A percentile compares a stretch with the other conserved stretches of the same genome.
Conservation (phyloP, 1,284 basidiomycete genomes). For the Apiotrichum gamsii region DNA sequence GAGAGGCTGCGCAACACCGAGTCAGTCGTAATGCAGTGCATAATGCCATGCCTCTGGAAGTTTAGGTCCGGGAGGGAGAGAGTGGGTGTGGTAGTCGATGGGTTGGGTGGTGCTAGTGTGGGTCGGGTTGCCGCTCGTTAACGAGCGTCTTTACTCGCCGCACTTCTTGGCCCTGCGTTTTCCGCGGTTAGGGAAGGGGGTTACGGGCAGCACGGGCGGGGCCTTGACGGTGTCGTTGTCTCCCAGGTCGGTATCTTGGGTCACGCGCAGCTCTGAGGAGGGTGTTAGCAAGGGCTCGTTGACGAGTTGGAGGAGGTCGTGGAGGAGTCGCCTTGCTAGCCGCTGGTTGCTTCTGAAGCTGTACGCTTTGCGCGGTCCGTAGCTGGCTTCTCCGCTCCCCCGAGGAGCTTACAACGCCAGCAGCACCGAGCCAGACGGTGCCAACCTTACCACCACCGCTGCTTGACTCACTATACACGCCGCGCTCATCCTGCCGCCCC, state of each 20-base stretch:
- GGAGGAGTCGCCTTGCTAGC: neutral
- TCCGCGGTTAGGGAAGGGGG: slow-evolving; percentile 42
- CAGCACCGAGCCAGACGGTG: too few relatives aligned
- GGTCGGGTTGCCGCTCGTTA: too few relatives aligned
- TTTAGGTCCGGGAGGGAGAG: too few relatives aligned
- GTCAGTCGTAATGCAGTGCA: too few relatives aligned
- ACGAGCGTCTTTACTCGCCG: slow-evolving; percentile 10
- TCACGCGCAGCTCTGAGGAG: slow-evolving; percentile 39
- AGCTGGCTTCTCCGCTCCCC: too few relatives aligned
- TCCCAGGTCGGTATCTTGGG: slow-evolving; percentile 42
- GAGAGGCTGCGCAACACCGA: too few relatives aligned
- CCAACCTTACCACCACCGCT: neutral
- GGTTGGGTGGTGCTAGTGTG: too few relatives aligned
- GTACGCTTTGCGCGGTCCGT: too few relatives aligned
- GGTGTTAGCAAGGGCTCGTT: slow-evolving; percentile 14
- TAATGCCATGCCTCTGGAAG: too few relatives aligned
- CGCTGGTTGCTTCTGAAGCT: neutral
- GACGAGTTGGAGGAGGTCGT: neutral
- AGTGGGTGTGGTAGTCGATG: too few relatives aligned
- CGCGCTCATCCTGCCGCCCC: slow-evolving; percentile 33
- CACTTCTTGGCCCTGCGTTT: slow-evolving; percentile 28
- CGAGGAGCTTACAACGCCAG: too few relatives aligned
- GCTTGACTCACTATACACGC: slow-evolving; percentile 34
- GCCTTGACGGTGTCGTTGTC: slow-evolving; percentile 37
- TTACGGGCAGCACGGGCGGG: slow-evolving; percentile 34